Evolutionary conservation across 805 yeast species (phyloP).

Genomic region (Jamesozyma hellenica): DNA sequence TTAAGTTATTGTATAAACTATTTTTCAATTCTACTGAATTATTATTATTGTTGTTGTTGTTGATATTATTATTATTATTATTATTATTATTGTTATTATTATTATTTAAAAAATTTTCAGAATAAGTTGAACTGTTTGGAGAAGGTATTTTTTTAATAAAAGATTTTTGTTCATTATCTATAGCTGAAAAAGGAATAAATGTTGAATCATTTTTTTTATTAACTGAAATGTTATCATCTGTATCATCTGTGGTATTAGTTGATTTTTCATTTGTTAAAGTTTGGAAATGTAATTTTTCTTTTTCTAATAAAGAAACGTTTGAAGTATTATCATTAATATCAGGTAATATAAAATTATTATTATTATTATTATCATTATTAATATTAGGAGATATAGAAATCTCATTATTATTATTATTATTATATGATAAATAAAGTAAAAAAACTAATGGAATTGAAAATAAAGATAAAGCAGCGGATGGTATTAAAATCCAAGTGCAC

Average conservation of each 20-base stretch:
- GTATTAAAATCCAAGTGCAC: conserved; percentile 66
- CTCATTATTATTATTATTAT: conserved; percentile 7
- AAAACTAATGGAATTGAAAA: conserved; percentile 42
- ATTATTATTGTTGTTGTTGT: background rate
- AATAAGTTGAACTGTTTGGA: conserved; percentile 16
- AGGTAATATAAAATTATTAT: background rate
- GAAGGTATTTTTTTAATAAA: conserved; percentile 9
- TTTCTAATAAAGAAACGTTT: background rate
- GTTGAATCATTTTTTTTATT: conserved; percentile 2
- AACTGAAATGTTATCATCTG: conserved; percentile 4
- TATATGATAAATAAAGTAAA: conserved; percentile 26
- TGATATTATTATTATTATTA: background rate
- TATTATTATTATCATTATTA: background rate
- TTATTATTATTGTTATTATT: background rate
- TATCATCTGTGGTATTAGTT: background rate
- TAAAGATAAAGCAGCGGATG: conserved; percentile 50
- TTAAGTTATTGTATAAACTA: conserved; percentile 4
- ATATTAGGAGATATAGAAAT: no score
- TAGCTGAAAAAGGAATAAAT: conserved; percentile 17
- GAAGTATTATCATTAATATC: conserved; percentile 1
- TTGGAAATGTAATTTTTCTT: conserved; percentile 3
- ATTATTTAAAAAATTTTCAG: conserved; percentile 7
- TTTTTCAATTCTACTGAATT: no score
- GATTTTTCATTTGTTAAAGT: background rate
- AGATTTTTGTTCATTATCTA: conserved; percentile 8